Conservation (phyloP, 139 green algal species). For the Deuterostichococcus epilithicus region DNA sequence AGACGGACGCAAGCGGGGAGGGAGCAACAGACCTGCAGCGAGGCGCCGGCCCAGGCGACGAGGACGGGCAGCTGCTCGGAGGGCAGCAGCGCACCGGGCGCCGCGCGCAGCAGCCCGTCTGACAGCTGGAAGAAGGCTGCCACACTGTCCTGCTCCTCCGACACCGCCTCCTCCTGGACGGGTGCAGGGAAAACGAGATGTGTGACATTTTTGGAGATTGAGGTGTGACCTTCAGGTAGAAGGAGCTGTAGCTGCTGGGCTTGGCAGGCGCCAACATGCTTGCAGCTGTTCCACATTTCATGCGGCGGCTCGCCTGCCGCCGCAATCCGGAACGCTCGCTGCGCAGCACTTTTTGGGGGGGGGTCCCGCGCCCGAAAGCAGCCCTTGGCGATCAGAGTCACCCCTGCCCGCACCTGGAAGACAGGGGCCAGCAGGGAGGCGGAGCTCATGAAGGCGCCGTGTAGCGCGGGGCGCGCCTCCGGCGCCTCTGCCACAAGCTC, state of each 20-base stretch:
- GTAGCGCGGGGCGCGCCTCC: not conserved
- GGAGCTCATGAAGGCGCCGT: not conserved
- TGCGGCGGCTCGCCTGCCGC: not conserved
- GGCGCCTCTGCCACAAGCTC: not conserved
- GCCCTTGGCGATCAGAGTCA: no score
- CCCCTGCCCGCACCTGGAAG: not conserved
- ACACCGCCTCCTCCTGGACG: not conserved
- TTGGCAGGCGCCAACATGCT: no score
- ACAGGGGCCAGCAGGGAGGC: not conserved
- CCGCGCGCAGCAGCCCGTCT: constrained; percentile 6
- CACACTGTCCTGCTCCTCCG: constrained; percentile 1
- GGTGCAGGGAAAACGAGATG: no score
- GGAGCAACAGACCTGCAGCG: not conserved
- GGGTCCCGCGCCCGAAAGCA: no score
- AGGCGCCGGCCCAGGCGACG: not conserved
- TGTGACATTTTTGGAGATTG: not conserved
- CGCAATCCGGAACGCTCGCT: no score
- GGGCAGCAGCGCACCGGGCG: not conserved
- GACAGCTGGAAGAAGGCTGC: constrained; percentile 6
- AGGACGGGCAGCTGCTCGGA: not conserved
- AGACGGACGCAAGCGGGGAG: not conserved
- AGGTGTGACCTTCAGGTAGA: not conserved
- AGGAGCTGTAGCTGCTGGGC: no score
- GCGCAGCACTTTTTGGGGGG: no score
- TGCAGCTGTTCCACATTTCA: not conserved